Evolutionary conservation across 2,329 filamentous ascomycete genomes (phyloP).

Genomic region (Proliferodiscus dingleyae): DNA sequence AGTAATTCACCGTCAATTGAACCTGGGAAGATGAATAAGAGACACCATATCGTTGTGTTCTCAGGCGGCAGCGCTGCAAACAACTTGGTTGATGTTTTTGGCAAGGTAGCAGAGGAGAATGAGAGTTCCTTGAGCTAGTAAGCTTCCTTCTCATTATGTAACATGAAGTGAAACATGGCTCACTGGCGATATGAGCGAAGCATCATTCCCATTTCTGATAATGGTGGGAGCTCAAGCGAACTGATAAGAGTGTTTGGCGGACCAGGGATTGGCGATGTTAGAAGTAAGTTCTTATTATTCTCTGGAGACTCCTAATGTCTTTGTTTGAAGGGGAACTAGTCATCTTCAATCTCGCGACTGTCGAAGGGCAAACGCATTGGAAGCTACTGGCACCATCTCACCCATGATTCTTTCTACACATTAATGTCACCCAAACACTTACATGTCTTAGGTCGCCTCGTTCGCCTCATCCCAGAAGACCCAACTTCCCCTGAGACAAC

Average conservation of each 20-base stretch:
- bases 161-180: too few species aligned
- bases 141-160: slow-evolving; percentile 10
- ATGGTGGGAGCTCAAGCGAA: slow-evolving; percentile 90
- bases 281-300: slow-evolving; percentile 48
- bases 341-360: too few species aligned
- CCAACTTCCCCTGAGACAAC: slow-evolving; percentile 55
- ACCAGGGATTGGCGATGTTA: slow-evolving; percentile 75
- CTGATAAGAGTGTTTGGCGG: slow-evolving; percentile 92
- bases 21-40: slow-evolving; percentile 2
- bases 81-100: slow-evolving; percentile 87
- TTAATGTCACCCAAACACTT: not conserved
- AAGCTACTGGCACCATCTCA: too few species aligned
- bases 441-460: slow-evolving; percentile 62
- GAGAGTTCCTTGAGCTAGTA: slow-evolving; percentile 31
- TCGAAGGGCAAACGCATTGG: too few species aligned
- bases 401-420: not conserved
- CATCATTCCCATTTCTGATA: slow-evolving; percentile 93
- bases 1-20: not conserved
- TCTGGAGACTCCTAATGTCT: too few species aligned
- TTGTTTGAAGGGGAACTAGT: too few species aligned
- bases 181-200: slow-evolving; percentile 58
- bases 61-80: slow-evolving; percentile 94
- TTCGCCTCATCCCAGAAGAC: slow-evolving; percentile 77
- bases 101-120: slow-evolving; percentile 39
- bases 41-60: slow-evolving; percentile 64